Evolutionary conservation across 192 early-diverging fungal genomes (phyloP), one percentile per base, ranked within the genome.

Genomic region (Coemansia javaensis): DNA sequence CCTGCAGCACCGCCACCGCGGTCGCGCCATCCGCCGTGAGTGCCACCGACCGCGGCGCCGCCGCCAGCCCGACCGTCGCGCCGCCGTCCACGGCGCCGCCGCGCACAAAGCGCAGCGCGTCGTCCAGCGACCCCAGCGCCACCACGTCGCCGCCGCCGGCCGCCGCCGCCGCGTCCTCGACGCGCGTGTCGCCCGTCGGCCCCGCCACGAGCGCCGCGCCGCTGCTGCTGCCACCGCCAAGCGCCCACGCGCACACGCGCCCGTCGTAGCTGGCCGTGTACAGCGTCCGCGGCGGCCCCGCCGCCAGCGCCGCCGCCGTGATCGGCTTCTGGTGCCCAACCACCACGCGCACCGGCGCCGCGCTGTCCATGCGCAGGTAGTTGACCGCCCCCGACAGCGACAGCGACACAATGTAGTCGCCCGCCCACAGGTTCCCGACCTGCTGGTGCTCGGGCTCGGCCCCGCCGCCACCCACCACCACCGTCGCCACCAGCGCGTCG

Each of bases 241-340:
- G 63, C 23, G 77, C 77, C 93, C 93, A 95, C 0, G 69, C 45
- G 63, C 81, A 82, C n/a, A 94, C 80, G n/a, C 82, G 79, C 7
- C 95, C 95, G 60, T 98, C 95, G 62, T 95, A 95, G 46, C 84
- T 87, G 32, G 89, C 95, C 10, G 90, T 90, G 63, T 80, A 88
- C 27, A 98, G 68, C 1, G 81, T 85, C 16, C 75, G 59, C 6
- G 59, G 53, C 1, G 77, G 59, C n/a, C n/a, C n/a, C n/a, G n/a
- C n/a, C 2, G 87, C 74, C 22, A 95, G 58, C 4, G 87, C 85
- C 8, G 64, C 61, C 0, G 66, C 65, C 0, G 91, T 95, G 40
- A 95, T 91, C 9, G 82, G 80, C 56, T 86, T 84, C 65, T 83
- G 81, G 61, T 93, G 91, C 10, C 93, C 93, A 62, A 83, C 55